These are phyloP conservation scores for Penicillium odoratum DNA, from an alignment of 495 filamentous ascomycete genomes.

Conservation along the genomic window DNA sequence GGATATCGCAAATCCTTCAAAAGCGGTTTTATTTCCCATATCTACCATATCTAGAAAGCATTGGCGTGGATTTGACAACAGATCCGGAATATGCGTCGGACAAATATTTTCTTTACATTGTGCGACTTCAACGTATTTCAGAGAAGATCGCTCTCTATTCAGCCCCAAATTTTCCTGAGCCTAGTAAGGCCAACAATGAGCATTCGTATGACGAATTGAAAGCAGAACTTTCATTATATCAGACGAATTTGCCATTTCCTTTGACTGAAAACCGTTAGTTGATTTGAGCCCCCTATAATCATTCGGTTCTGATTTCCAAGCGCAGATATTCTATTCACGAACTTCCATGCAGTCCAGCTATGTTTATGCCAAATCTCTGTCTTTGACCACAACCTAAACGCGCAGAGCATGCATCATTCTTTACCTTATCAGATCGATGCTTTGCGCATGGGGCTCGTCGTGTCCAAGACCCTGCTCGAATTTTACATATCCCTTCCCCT, in stretches of 20 bases:
- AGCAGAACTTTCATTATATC: slow-evolving; percentile 2
- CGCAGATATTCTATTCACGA: no score
- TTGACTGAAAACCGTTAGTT: no score
- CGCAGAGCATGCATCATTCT: no score
- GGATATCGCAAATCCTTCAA: slow-evolving; percentile 17
- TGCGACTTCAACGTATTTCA: slow-evolving; percentile 22
- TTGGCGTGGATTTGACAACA: slow-evolving; percentile 11
- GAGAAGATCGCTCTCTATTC: slow-evolving; percentile 19
- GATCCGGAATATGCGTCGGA: slow-evolving; percentile 14
- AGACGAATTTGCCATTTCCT: not conserved
- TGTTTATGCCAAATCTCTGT: no score
- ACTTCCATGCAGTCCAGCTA: no score
- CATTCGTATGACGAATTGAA: not conserved
- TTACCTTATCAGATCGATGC: no score
- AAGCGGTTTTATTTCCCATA: slow-evolving; percentile 19
- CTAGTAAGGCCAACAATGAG: not conserved
- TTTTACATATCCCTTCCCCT: no score
- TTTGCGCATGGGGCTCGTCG: no score
- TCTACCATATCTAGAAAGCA: slow-evolving; percentile 16
- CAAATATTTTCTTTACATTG: slow-evolving; percentile 17
- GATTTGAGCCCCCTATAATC: no score
- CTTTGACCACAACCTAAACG: no score
- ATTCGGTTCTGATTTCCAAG: no score
- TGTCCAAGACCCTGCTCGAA: no score
- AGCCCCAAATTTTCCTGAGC: not conserved